Conservation (phyloP, 352 stramenopile genomes). For the Pythium guiyangense region DNA sequence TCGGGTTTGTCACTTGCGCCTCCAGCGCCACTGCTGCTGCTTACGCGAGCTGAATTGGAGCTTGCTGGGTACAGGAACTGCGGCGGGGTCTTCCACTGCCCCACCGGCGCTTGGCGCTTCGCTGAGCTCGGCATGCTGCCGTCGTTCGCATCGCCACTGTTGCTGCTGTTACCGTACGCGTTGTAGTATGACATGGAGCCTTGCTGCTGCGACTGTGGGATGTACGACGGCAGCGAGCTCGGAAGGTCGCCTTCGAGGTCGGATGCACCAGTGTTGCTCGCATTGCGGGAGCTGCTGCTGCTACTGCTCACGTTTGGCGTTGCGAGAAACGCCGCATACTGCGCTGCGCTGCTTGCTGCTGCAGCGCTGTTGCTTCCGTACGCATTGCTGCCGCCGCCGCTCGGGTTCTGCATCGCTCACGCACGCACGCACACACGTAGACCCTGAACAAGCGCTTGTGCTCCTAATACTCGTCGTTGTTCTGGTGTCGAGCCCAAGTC, state of each 20-base stretch:
- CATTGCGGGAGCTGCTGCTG: neutral
- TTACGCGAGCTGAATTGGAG: neutral
- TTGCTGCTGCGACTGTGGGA: constrained; percentile 25
- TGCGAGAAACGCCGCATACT: constrained; percentile 13
- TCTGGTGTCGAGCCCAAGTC: too few species aligned
- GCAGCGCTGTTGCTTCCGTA: constrained; percentile 11
- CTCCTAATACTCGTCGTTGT: too few species aligned
- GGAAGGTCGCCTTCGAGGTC: constrained; percentile 57
- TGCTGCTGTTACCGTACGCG: neutral
- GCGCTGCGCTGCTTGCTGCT: constrained; percentile 2
- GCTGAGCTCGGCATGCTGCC: constrained; percentile 16
- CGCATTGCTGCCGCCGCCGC: constrained; percentile 2
- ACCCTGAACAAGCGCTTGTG: neutral
- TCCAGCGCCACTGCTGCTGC: neutral
- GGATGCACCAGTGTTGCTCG: neutral
- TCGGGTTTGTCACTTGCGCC: neutral
- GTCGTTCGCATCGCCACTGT: neutral
- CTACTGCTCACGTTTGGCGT: constrained; percentile 3
- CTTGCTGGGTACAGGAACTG: constrained; percentile 41
- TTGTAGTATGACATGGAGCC: constrained; percentile 29
- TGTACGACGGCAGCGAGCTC: constrained; percentile 72
- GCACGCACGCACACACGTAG: neutral
- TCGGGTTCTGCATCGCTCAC: constrained; percentile 19
- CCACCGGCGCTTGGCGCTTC: constrained; percentile 44
- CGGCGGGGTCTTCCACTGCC: constrained; percentile 61